Evolutionary conservation across 2,329 filamentous ascomycete genomes (phyloP).

Genomic region (Diaporthe australafricana): DNA sequence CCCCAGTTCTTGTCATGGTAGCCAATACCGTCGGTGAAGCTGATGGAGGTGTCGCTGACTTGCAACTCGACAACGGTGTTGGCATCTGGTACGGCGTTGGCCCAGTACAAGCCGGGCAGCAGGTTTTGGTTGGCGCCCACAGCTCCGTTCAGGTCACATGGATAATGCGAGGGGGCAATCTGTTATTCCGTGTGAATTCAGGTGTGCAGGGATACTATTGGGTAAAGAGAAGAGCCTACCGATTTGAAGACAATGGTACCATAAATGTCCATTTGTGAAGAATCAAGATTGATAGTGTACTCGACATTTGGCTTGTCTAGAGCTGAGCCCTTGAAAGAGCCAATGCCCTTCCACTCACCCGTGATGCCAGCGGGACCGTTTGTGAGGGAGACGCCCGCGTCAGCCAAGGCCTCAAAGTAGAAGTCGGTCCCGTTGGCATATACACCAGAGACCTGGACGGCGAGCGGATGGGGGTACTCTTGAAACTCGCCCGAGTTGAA

Average conservation of each 20-base stretch:
- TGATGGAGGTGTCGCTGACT: constrained; percentile 40
- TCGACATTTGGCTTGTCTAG: neutral
- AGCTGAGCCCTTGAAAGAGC: neutral
- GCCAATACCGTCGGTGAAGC: constrained; percentile 51
- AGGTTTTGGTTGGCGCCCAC: constrained; percentile 55
- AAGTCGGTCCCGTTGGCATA: neutral
- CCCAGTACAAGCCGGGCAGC: constrained; percentile 52
- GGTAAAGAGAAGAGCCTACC: neutral
- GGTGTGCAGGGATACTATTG: rapidly evolving
- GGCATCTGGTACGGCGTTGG: constrained; percentile 49
- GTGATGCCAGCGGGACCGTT: neutral
- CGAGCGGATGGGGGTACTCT: neutral
- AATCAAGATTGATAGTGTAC: neutral
- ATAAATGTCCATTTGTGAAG: neutral
- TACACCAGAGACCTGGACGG: neutral
- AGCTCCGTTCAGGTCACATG: constrained; percentile 53
- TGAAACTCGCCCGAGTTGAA: neutral
- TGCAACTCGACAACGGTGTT: constrained; percentile 41
- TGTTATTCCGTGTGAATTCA: neutral
- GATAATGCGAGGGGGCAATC: constrained; percentile 51
- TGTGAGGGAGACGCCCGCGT: neutral
- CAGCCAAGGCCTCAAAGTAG: neutral
- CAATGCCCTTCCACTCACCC: neutral
- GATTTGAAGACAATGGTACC: neutral
- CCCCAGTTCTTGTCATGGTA: constrained; percentile 64